These are phyloP conservation scores for Meyerozyma sp. DNA, from an alignment of 1,139 yeast genomes.

Conservation along the genomic window DNA sequence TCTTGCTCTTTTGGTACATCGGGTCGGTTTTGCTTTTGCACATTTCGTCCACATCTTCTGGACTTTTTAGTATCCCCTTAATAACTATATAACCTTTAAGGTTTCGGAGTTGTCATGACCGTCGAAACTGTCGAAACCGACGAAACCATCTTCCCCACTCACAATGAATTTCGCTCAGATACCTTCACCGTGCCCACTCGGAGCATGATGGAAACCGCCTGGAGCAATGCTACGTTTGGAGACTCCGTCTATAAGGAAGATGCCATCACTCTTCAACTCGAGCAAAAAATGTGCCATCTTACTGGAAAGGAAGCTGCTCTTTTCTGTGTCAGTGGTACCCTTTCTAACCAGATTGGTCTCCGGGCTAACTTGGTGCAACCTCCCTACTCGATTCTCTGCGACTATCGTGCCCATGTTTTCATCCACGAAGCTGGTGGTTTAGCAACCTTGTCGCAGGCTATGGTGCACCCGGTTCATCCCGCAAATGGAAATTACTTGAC, in stretches of 20 bases:
- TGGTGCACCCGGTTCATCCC: conserved; percentile 83
- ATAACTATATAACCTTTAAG: background rate
- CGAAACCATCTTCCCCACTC: conserved; percentile 23
- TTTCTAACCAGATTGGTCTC: conserved; percentile 84
- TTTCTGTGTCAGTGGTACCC: conserved; percentile 84
- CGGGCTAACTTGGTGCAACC: conserved; percentile 78
- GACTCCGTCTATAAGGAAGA: conserved; percentile 91
- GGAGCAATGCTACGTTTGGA: conserved; percentile 45
- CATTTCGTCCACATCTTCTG: background rate
- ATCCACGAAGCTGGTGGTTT: conserved; percentile 87
- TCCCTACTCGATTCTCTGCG: conserved; percentile 81
- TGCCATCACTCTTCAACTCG: conserved; percentile 59
- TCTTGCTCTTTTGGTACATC: background rate
- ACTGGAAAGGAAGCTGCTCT: conserved; percentile 83
- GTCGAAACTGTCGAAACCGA: conserved; percentile 21
- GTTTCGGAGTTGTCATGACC: conserved; percentile 9
- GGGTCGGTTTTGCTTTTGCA: background rate
- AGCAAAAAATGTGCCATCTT: conserved; percentile 57
- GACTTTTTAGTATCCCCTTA: background rate
- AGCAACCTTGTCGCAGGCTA: conserved; percentile 84
- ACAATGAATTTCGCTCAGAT: conserved; percentile 72
- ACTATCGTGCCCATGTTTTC: conserved; percentile 79
- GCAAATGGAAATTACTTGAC: conserved; percentile 71
- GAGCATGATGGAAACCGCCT: conserved; percentile 60
- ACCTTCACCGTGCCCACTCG: conserved; percentile 90